Conservation (phyloP, 2,329 filamentous ascomycete species). For the Calonectria montana region DNA sequence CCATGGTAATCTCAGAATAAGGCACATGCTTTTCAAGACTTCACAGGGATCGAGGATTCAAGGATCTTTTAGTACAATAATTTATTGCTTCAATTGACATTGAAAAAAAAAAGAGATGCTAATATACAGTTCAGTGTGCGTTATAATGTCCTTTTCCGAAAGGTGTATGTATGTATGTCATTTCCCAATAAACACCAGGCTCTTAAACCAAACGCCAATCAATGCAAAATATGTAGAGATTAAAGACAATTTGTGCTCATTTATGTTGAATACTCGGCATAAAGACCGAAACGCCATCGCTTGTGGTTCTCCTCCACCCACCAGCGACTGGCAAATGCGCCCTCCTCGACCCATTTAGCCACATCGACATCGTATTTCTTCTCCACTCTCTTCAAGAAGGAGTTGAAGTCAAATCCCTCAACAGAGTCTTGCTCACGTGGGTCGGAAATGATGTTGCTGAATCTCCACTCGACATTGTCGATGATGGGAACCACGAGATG, state of each 20-base stretch:
- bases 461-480: slow-evolving; percentile 41
- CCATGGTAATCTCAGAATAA: no score
- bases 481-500: slow-evolving; percentile 42
- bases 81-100: not conserved
- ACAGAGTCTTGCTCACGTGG: slow-evolving; percentile 5
- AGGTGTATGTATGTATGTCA: not conserved
- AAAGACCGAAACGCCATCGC: slow-evolving; percentile 31
- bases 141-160: not conserved
- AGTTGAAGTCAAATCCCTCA: not conserved
- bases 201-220: not conserved
- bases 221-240: not conserved
- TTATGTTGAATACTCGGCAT: not conserved
- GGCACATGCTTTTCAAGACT: no score
- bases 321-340: slow-evolving; percentile 36
- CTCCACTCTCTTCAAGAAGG: not conserved
- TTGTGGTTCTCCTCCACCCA: slow-evolving; percentile 38
- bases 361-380: not conserved
- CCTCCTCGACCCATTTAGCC: slow-evolving; percentile 35
- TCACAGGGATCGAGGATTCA: no score
- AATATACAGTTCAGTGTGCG: not conserved
- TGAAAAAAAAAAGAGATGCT: not conserved
- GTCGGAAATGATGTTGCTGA: slow-evolving; percentile 34
- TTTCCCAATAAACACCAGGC: not conserved
- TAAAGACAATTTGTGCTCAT: not conserved
- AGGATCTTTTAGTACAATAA: not conserved